phyloP scores from a whole-genome alignment of 2,329 filamentous ascomycete species.

The Pseudocercospora fijiensis region DNA sequence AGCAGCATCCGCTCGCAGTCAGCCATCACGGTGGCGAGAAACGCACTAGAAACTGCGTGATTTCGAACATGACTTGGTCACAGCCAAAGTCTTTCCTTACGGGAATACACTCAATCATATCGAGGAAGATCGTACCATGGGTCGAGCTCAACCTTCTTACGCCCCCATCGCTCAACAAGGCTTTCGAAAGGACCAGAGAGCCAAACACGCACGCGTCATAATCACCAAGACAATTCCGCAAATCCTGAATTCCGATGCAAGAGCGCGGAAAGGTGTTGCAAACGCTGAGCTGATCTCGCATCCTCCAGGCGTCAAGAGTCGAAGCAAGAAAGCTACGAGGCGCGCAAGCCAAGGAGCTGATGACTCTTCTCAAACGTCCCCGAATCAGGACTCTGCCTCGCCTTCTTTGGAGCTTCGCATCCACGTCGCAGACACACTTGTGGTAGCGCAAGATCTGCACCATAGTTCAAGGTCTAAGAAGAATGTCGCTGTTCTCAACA shows the following conservation, averaged over 20 bases:
- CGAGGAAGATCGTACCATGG: not conserved
- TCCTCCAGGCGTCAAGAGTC: constrained; percentile 5
- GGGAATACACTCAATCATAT: not conserved
- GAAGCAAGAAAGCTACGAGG: not conserved
- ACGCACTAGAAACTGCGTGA: not conserved
- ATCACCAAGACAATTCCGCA: constrained; percentile 58
- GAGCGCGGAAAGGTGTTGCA: constrained; percentile 55
- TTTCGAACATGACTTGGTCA: not conserved
- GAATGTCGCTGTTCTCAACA: constrained; percentile 58
- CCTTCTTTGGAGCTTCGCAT: constrained; percentile 44
- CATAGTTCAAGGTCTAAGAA: constrained; percentile 26
- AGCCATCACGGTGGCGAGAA: not conserved
- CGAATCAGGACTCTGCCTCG: constrained; percentile 8
- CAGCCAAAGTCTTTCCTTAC: not conserved
- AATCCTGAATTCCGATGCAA: constrained; percentile 52
- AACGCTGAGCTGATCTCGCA: constrained; percentile 41
- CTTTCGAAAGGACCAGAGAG: constrained; percentile 35
- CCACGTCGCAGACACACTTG: constrained; percentile 53
- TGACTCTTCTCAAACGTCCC: constrained; percentile 29
- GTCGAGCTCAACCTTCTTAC: constrained; percentile 6
- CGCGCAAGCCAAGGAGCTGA: constrained; percentile 29
- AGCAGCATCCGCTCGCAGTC: not conserved
- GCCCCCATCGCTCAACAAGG: constrained; percentile 5
- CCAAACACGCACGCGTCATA: constrained; percentile 39
- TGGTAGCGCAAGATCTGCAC: constrained; percentile 43